Percentiles rank a stretch among this genome's conserved stretches.
These are phyloP conservation scores for Neofusicoccum ribis DNA, from an alignment of 2,329 filamentous ascomycete genomes.

Conservation along the genomic window DNA sequence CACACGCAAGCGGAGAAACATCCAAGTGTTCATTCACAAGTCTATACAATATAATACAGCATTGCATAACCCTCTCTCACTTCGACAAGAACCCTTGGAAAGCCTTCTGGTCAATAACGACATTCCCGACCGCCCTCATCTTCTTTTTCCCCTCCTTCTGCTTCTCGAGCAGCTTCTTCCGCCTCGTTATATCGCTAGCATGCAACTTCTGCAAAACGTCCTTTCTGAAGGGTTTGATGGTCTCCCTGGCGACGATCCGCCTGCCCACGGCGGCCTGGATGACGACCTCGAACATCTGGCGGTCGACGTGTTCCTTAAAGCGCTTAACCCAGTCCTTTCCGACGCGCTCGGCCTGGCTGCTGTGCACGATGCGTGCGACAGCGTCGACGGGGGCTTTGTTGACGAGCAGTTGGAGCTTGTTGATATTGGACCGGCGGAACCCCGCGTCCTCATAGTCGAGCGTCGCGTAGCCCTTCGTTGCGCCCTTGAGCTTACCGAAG, in stretches of 20 bases:
- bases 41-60: neutral
- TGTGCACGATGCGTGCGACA: conserved; percentile 85
- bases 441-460: conserved; percentile 96
- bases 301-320: conserved; percentile 94
- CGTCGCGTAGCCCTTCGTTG: conserved; percentile 92
- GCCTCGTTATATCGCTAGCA: conserved; percentile 79
- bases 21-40: neutral
- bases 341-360: conserved; percentile 75
- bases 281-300: conserved; percentile 95
- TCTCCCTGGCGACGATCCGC: conserved; percentile 85
- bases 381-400: conserved; percentile 94
- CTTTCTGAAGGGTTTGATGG: conserved; percentile 94
- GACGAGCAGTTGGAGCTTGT: conserved; percentile 89
- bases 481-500: conserved; percentile 92
- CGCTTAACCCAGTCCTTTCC: conserved; percentile 88
- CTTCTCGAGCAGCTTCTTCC: conserved; percentile 88
- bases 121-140: conserved; percentile 78
- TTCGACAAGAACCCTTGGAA: conserved; percentile 94
- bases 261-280: conserved; percentile 88
- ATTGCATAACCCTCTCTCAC: conserved; percentile 17
- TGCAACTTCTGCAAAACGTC: conserved; percentile 93
- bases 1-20: too few relatives aligned
- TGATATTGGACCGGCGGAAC: conserved; percentile 75
- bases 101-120: conserved; percentile 92
- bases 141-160: conserved; percentile 95